Base-by-base conservation (phyloP, 805 yeast species). In the Candida quercuum region DNA sequence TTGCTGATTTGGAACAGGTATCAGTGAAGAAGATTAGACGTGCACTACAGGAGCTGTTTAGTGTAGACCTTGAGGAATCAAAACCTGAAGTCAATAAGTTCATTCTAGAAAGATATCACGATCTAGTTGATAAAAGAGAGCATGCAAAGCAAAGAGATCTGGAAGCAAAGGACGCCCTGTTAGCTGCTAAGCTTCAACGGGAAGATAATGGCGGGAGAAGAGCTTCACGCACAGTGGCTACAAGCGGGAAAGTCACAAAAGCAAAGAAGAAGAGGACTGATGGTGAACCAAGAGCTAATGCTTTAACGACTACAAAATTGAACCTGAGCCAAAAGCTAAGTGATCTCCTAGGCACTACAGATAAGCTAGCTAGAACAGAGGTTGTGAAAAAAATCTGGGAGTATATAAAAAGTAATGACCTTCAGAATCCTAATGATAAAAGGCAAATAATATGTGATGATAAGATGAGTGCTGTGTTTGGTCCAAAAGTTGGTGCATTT, bases 301-400 rank as follows among this genome's bases (percentile, higher is more conserved):
- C 68, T 6, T 51, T 56, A 37, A 51, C 59, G 32, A 63, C 70
- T 31, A 63, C 66, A 27, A 74, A 72, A 15, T 54, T 69, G 57
- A 56, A 57, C 9, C 55, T 83, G 18, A 74, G 83, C 22, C 65
- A 71, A 3, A 71, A 69, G 27, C 64, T 86, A 23, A 65, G 68
- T 35, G 66, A 54, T 3, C 55, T 86, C 13, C 52, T 85, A 8
- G 74, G 72, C 1, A 63, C 50, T 15, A 39, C 54, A 13, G 32
- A 29, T 1, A 67, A 60, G 38, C 51, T 76, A 30, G 69, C 89
- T 4, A 62, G 95, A 47, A 78, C 91, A 0, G 81, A 81, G 52
- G 78, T 82, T 14, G 88, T 83, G 9, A 81, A 81, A 43, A 59
- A 59, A 32, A 55, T 84, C 5, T 85, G 94, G 94, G 71, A 66